phyloP scores from a whole-genome alignment of 2,329 filamentous ascomycete genomes.

The Talaromyces sp. region DNA sequence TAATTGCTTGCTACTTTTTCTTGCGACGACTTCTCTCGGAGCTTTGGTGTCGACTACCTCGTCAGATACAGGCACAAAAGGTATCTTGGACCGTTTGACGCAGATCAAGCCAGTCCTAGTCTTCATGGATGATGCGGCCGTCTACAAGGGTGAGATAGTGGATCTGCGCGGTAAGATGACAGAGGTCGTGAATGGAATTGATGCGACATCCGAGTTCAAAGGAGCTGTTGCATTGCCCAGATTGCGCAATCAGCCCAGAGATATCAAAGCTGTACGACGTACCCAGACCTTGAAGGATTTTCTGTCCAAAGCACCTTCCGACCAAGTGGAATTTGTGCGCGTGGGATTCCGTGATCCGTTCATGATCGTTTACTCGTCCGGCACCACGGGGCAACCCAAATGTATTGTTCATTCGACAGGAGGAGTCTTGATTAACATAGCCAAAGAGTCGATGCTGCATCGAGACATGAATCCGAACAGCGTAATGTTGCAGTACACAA shows the following conservation, averaged over 20 bases:
- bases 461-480: constrained; percentile 43
- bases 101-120: constrained; percentile 74
- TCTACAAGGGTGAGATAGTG: constrained; percentile 74
- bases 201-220: constrained; percentile 56
- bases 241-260: constrained; percentile 55
- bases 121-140: constrained; percentile 76
- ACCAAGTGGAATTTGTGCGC: constrained; percentile 53
- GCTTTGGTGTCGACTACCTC: constrained; percentile 71
- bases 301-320: constrained; percentile 29
- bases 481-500: constrained; percentile 58
- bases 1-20: constrained; percentile 67
- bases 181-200: constrained; percentile 62
- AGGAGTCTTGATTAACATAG: constrained; percentile 35
- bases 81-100: constrained; percentile 67
- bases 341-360: constrained; percentile 71
- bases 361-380: constrained; percentile 72
- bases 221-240: constrained; percentile 64
- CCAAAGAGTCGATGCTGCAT: constrained; percentile 60
- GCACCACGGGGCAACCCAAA: constrained; percentile 79
- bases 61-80: constrained; percentile 79
- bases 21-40: constrained; percentile 67
- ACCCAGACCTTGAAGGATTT: constrained; percentile 43
- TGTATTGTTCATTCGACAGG: constrained; percentile 71
- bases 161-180: constrained; percentile 70
- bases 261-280: constrained; percentile 53